A percentile compares a stretch with the other conserved stretches of the same genome.
These are phyloP conservation scores for Penicillium sp. DNA, from an alignment of 2,329 filamentous ascomycete genomes.

Conservation along the genomic window DNA sequence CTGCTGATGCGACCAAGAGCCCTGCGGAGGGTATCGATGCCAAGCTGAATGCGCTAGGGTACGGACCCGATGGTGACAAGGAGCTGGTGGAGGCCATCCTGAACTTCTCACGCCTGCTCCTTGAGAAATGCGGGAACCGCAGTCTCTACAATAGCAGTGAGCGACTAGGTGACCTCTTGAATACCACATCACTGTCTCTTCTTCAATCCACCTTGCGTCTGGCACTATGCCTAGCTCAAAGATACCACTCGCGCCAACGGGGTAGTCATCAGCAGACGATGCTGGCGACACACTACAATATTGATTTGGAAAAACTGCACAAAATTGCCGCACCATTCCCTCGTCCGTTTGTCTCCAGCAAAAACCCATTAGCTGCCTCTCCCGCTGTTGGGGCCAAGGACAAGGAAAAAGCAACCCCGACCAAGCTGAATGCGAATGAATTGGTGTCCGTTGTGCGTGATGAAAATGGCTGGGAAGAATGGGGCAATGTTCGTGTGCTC, in stretches of 20 bases:
- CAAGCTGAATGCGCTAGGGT: slow-evolving; percentile 65
- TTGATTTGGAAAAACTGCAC: slow-evolving; percentile 76
- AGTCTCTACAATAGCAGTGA: slow-evolving; percentile 95
- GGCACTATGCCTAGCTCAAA: slow-evolving; percentile 82
- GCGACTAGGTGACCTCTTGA: slow-evolving; percentile 84
- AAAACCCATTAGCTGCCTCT: slow-evolving; percentile 55
- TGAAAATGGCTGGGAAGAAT: slow-evolving; percentile 67
- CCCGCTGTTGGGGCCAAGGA: slow-evolving; percentile 67
- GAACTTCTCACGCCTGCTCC: slow-evolving; percentile 80
- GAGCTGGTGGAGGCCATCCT: slow-evolving; percentile 79
- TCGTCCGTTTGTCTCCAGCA: slow-evolving; percentile 65
- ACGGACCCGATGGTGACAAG: slow-evolving; percentile 75
- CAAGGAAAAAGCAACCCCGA: slow-evolving; percentile 69
- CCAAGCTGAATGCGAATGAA: slow-evolving; percentile 76
- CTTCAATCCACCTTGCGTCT: slow-evolving; percentile 79
- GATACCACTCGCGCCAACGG: slow-evolving; percentile 88
- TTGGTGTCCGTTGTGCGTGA: slow-evolving; percentile 73
- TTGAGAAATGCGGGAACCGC: slow-evolving; percentile 95
- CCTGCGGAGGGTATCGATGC: slow-evolving; percentile 58
- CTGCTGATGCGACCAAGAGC: slow-evolving; percentile 64
- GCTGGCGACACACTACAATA: slow-evolving; percentile 79
- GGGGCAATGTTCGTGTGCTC: slow-evolving; percentile 77
- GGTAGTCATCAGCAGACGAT: slow-evolving; percentile 72
- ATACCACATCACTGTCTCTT: slow-evolving; percentile 80
- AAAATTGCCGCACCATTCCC: slow-evolving; percentile 82